Evolutionary conservation across 768 basidiomycete species (phyloP), one percentile per base, ranked within the genome.

Genomic region (Leccinum rimulosum): DNA sequence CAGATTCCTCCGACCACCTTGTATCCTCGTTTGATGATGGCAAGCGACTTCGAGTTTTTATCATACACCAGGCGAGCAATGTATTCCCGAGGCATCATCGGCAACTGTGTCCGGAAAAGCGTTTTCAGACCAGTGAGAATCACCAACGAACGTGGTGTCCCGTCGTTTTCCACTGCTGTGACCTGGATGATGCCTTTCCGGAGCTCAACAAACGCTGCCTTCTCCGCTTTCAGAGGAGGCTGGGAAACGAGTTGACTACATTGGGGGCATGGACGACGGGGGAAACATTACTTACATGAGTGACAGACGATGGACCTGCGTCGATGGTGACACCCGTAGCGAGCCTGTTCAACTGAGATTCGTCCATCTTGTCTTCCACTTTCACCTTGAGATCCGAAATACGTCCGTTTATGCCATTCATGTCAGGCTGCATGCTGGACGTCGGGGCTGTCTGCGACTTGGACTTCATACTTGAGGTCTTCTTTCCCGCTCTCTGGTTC

Each of bases 61-160:
- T 98, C 97, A 65, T 92, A 92, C 1, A 98, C 96, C 28, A 98
- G 82, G 25, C 97, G 85, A 4, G 97, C 93, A 65, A 99, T 98
- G 70, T 99, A 99, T 71, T 98, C 97, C 68, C 94, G 81, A 12
- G 97, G 97, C 97, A 99, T 98, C 75, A 98, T 98, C 7, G 97
- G 97, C 2, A 99, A 76, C 73, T 99, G 97, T 64, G 92, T 91
- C 69, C 97, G 96, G 70, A 99, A 98, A 15, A 98, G 85, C 9
- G 93, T 95, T 76, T 98, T 98, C 58, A 98, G 79, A n/a, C 93
- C 93, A 4, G 94, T 93, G 55, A 98, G 83, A 58, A 98, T 86
- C 56, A 98, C 84, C 28, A 88, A 77, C 2, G 92, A 92, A 31
- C 86, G 84, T 3, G 89, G 85, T 49, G 85, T 75, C 27, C 80